These are phyloP conservation scores for Coccomyxa sp. DNA, from an alignment of 139 green algal genomes.

Conservation along the genomic window DNA sequence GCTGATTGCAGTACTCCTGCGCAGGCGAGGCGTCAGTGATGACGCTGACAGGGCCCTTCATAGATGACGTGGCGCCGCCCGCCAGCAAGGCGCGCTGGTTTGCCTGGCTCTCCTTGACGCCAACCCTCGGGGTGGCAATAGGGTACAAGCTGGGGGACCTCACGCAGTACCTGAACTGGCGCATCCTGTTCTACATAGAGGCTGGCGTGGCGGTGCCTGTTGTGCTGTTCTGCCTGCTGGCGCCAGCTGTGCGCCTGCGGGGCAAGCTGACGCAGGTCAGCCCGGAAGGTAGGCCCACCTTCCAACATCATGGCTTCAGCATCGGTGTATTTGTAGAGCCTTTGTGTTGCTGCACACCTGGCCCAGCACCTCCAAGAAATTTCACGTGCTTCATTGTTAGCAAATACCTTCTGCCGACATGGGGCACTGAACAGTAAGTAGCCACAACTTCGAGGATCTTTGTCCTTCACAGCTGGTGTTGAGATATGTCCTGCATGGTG, in stretches of 20 bases:
- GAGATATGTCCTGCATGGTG: too few relatives aligned
- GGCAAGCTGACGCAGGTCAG: too few relatives aligned
- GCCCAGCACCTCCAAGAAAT: conserved; percentile 74
- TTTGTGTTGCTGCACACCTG: conserved; percentile 24
- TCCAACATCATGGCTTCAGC: not conserved
- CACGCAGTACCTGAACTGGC: conserved; percentile 32
- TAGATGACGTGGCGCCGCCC: conserved; percentile 89
- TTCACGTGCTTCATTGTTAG: not conserved
- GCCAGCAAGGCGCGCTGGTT: conserved; percentile 75
- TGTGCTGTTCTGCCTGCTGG: conserved; percentile 39
- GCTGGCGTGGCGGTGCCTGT: conserved; percentile 71
- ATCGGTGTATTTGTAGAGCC: not conserved
- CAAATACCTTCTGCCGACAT: not conserved
- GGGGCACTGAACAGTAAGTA: too few relatives aligned
- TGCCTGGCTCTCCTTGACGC: conserved; percentile 84
- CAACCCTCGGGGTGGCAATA: conserved; percentile 66
- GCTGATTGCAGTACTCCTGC: not conserved
- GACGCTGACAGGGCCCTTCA: conserved; percentile 87
- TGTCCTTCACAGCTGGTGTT: too few relatives aligned
- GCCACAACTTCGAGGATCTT: too few relatives aligned
- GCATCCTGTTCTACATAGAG: conserved; percentile 75
- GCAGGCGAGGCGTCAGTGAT: conserved; percentile 89
- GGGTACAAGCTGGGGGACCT: conserved; percentile 12
- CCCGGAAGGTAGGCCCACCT: not conserved
- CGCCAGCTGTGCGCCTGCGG: conserved; percentile 31